Evolutionary conservation across 306 rosid genomes (phyloP), one percentile per base, ranked within the genome.

Genomic region (Lathyrus tuberosus): DNA sequence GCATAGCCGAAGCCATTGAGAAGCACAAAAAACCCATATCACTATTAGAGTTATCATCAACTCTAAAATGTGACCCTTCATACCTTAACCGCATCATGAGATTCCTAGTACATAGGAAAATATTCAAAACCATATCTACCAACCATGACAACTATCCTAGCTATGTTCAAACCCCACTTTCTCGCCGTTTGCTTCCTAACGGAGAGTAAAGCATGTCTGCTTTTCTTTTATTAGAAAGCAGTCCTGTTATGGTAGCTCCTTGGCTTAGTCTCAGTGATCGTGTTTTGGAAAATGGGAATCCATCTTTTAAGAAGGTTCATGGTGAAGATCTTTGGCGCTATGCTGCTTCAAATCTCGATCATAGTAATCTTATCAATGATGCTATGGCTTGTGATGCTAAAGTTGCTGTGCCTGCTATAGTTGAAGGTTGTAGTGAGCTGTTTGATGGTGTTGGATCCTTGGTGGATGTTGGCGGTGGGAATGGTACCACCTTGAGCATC

Each of bases 391-490:
- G 86, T 53, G 76, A 48, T 44, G 77, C 91, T 4, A 76, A 73
- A 54, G 1, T 58, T 16, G 18, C 6, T 3, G 65, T 92, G 80
- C 75, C 79, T 0, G 67, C 75, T 0, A 43, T 86, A 4, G 4
- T 84, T 48, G 62, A 66, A 7, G 72, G 69, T 16, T 88, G 89
- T 64, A 3, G 26, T 11, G 84, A 85, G 63, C 64, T 52, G 2
- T 85, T 90, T 46, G 52, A 74, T 13, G 96, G 93, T 6, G 1
- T 90, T 16, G 4, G 4, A 0, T 74, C 76, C 5, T 42, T 93
- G 51, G 98, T 93, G 4, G 96, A 93, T 57, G 96, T 86, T 1
- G 98, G 96, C 1, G 93, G 91, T 0, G 98, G 96, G 11, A 81
- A 80, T 12, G 98, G 96, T 3, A 84, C 84, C 0, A 6, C 78